Conservation (phyloP, 495 filamentous ascomycete species). For the Saxispiralis lemnorum region DNA sequence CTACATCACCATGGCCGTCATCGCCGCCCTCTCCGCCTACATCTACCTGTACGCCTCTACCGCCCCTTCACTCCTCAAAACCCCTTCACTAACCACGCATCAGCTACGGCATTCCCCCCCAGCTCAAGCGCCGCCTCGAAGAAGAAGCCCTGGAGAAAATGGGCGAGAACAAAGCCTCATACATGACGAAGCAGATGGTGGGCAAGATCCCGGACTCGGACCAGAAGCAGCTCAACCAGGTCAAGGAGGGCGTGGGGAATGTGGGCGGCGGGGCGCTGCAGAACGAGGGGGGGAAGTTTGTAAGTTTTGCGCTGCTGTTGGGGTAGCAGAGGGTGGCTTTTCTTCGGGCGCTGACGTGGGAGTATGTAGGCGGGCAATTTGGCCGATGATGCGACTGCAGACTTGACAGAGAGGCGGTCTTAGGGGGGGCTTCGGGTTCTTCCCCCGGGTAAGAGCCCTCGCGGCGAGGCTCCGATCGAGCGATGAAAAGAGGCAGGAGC, state of each 20-base stretch:
- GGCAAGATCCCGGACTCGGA: constrained; percentile 24
- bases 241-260: constrained; percentile 23
- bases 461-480: too few species aligned
- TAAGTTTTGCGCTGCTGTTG: background rate
- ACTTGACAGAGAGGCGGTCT: constrained; percentile 5
- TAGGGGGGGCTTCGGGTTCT: too few species aligned
- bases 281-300: constrained; percentile 24
- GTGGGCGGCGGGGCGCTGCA: constrained; percentile 19
- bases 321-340: too few species aligned
- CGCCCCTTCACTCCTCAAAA: too few species aligned
- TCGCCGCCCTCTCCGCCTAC: constrained; percentile 8
- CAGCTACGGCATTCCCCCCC: constrained; percentile 25
- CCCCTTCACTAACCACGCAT: too few species aligned
- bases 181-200: constrained; percentile 25
- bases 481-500: too few species aligned
- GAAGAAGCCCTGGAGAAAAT: constrained; percentile 32
- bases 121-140: constrained; percentile 27
- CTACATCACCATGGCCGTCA: constrained; percentile 8
- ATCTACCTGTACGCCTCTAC: constrained; percentile 6
- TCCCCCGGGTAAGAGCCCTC: too few species aligned
- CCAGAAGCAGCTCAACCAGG: constrained; percentile 24
- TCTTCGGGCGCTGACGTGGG: background rate
- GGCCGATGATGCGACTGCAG: constrained; percentile 18
- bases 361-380: constrained; percentile 13
- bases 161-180: constrained; percentile 34